Conservation (phyloP, 2,329 filamentous ascomycete genomes). For the Zymoseptoria tritici region DNA sequence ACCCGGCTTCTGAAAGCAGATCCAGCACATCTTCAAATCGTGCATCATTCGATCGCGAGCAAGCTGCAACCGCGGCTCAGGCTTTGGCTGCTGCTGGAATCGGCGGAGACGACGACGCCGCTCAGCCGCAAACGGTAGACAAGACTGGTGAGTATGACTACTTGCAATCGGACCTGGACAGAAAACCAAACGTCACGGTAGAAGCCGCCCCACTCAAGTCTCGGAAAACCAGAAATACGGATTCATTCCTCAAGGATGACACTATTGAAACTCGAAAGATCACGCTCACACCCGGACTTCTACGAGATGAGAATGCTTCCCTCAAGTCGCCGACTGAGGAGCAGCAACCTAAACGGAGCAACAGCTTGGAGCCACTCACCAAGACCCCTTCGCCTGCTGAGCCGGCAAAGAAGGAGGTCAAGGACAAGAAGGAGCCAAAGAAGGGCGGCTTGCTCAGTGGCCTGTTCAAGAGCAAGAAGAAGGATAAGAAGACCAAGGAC, state of each 20-base stretch:
- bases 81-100: constrained; percentile 18
- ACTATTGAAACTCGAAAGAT: constrained; percentile 95
- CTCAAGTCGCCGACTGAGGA: constrained; percentile 25
- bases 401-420: constrained; percentile 62
- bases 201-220: constrained; percentile 49
- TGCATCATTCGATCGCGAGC: constrained; percentile 27
- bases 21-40: constrained; percentile 22
- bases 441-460: constrained; percentile 66
- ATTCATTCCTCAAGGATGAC: constrained; percentile 97
- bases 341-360: constrained; percentile 39
- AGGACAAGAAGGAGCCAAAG: constrained; percentile 64
- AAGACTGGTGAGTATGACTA: constrained; percentile 22
- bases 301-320: constrained; percentile 64
- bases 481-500: constrained; percentile 54
- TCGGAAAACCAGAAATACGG: constrained; percentile 80
- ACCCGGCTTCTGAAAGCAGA: constrained; percentile 16
- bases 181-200: constrained; percentile 16
- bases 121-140: constrained; percentile 28
- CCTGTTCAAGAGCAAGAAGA: constrained; percentile 59
- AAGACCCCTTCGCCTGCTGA: constrained; percentile 56
- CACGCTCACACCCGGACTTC: constrained; percentile 82
- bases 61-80: constrained; percentile 22
- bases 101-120: constrained; percentile 21
- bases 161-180: constrained; percentile 12
- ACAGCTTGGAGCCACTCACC: constrained; percentile 70